Base-by-base conservation (phyloP, 1,139 yeast genomes). In the Trichomonascaceae sp. region DNA sequence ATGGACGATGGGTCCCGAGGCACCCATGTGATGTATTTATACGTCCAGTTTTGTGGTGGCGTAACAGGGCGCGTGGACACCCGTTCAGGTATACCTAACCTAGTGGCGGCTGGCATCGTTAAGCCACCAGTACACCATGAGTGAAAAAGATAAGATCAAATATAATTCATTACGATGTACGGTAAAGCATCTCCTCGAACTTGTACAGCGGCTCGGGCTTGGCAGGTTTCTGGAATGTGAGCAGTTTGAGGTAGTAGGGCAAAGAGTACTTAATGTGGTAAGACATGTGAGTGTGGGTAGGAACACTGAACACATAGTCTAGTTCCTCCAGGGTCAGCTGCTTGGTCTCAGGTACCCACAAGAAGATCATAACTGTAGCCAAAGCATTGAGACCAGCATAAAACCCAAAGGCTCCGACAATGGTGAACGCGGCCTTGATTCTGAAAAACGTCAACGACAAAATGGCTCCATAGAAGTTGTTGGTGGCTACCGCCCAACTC, bases 381-480 rank as follows among this genome's bases (percentile, higher is more conserved):
- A 40, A 6, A 3, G 37, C 35, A 28, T 43, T 43, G 20, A 43
- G 36, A 13, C 46, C 47, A 18, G 46, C 41, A 29, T 43, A 43
- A 33, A 43, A 43, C 1, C 44, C 44, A 31, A 44, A 44, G 3
- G 40, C 46, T 26, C 48, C 48, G 18, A 34, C 38, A 26, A 38
- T 33, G 4, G 39, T 38, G 34, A 43, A 38, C 3, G 43, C 44
- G 13, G 45, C 37, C 17, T 41, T 32, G 16, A 44, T 39, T 17
- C 48, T 37, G 42, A 39, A 40, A 29, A 26, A 40, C 2, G 84
- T 71, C 39, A 76, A 65, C 8, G 84, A 77, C 42, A 77, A 63
- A 34, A 77, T 60, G 45, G 76, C 75, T 52, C 76, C 77, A 62
- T 76, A 77, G 57, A 76, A 75, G 82, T 85, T 76, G 55, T 80